Base-by-base conservation (phyloP, 2,329 filamentous ascomycete species). In the Aspergillus clavatus region DNA sequence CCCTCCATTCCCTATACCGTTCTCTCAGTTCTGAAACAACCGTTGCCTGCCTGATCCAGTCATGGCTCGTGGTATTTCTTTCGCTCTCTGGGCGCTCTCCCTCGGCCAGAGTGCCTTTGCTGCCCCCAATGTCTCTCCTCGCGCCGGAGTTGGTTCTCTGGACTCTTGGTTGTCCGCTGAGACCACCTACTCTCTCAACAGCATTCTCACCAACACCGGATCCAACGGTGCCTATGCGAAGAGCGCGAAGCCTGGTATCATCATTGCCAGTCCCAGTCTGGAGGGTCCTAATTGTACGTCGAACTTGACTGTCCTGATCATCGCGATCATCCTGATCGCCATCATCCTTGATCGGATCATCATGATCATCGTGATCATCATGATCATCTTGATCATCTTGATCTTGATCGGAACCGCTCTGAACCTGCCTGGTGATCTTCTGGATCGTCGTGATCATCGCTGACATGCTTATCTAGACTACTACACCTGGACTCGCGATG, bases 401-500 rank as follows among this genome's bases (percentile, higher is more conserved):
- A n/a, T n/a, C n/a, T n/a, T n/a, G n/a, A n/a, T n/a, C n/a, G n/a
- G n/a, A n/a, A n/a, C n/a, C n/a, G n/a, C n/a, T n/a, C n/a, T n/a
- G n/a, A n/a, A n/a, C n/a, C n/a, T n/a, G n/a, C n/a, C n/a, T n/a
- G n/a, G n/a, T n/a, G n/a, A n/a, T n/a, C n/a, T n/a, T n/a, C n/a
- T n/a, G n/a, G n/a, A n/a, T n/a, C n/a, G n/a, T n/a, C 16, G n/a
- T 12, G 22, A 23, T 16, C 40, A 12, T 45, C 18, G 22, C 27
- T 41, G 38, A 42, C 11, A 7, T 35, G 2, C n/a, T n/a, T n/a
- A n/a, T 28, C 6, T n/a, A 87, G 84, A 90, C 65, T 89, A 78
- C 60, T 90, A 82, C 59, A 88, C 84, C 1, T 91, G 87, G 87
- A 88, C 83, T 1, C 73, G 87, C 58, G 87, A 91, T 63, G 78